Conservation (phyloP, 2,329 filamentous ascomycete species). For the Colletotrichum theobromicola region DNA sequence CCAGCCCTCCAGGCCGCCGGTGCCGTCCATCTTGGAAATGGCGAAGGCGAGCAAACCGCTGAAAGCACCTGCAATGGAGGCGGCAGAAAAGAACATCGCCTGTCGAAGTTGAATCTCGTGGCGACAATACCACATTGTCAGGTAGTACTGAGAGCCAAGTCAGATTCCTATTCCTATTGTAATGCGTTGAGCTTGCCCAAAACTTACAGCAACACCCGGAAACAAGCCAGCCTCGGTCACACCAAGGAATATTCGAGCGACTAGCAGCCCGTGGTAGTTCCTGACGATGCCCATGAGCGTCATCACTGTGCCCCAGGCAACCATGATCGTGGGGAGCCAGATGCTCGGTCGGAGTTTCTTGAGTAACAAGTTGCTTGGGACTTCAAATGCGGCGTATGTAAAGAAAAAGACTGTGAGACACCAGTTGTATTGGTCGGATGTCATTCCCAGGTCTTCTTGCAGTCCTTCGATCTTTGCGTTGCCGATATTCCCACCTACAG, state of each 20-base stretch:
- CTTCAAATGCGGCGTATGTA: constrained; percentile 77
- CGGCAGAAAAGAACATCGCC: constrained; percentile 84
- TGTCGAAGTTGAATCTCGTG: constrained; percentile 59
- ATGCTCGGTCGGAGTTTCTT: constrained; percentile 75
- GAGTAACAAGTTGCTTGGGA: constrained; percentile 78
- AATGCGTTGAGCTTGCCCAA: not conserved
- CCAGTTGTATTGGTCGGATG: constrained; percentile 72
- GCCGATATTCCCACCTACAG: constrained; percentile 61
- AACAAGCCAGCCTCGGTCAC: constrained; percentile 72
- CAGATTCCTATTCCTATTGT: not conserved
- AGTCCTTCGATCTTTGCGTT: constrained; percentile 71
- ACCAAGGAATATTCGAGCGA: constrained; percentile 63
- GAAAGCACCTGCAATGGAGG: constrained; percentile 80
- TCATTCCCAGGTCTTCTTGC: constrained; percentile 60
- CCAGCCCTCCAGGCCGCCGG: constrained; percentile 65
- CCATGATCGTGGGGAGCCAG: constrained; percentile 80
- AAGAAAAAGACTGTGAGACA: constrained; percentile 79
- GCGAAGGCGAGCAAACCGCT: constrained; percentile 74
- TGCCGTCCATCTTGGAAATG: constrained; percentile 72
- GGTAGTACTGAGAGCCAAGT: constrained; percentile 43
- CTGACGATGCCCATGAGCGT: constrained; percentile 59
- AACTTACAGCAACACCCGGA: constrained; percentile 60
- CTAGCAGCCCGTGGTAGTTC: constrained; percentile 51
- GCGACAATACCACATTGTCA: constrained; percentile 66
- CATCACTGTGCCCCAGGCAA: constrained; percentile 58